Evolutionary conservation across 1,139 yeast genomes (phyloP), one percentile per base, ranked within the genome.

Genomic region (Pichia inconspicua): DNA sequence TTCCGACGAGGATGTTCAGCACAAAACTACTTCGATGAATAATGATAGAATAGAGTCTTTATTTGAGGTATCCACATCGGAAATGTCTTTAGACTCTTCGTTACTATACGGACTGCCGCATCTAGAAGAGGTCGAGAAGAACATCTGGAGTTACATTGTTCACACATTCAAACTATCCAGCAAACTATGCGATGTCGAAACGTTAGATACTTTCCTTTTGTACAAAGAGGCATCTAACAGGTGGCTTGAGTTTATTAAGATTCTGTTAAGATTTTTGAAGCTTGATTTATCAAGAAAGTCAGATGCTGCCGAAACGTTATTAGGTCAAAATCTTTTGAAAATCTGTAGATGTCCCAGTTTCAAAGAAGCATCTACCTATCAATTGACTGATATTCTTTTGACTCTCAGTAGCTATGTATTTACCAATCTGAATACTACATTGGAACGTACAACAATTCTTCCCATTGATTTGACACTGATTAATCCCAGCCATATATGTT

Each of bases 121-220:
- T 37, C 34, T 50, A 14, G 25, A 31, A 3, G 46, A 46, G 25
- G 30, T 35, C 1, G 48, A 48, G 12, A 42, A 44, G 30, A 46
- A 43, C n/a, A 17, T 50, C 3, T 55, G 58, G 58, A 43, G 44
- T 10, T 52, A 49, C 35, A 42, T 54, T 36, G 42, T 43, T 9
- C 52, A 48, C 51, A 47, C 54, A 1, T 50, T 54, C 25, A 46
- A 46, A 31, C 48, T 52, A 37, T 47, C 53, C 2, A 50, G 51
- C 28, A 44, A 42, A 34, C 25, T 50, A 12, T 42, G 49, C 2
- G 46, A 42, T n/a, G 40, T 48, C 12, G 44, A 46, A n/a, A 44
- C 45, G 14, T 25, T 40, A 1, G 51, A 50, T 11, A 41, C 48
- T 5, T 50, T 46, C 39, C 44, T 44, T 19, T 19, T 35, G 9